phyloP scores from a whole-genome alignment of 192 early-diverging fungal species.

The Coemansia sp. region DNA sequence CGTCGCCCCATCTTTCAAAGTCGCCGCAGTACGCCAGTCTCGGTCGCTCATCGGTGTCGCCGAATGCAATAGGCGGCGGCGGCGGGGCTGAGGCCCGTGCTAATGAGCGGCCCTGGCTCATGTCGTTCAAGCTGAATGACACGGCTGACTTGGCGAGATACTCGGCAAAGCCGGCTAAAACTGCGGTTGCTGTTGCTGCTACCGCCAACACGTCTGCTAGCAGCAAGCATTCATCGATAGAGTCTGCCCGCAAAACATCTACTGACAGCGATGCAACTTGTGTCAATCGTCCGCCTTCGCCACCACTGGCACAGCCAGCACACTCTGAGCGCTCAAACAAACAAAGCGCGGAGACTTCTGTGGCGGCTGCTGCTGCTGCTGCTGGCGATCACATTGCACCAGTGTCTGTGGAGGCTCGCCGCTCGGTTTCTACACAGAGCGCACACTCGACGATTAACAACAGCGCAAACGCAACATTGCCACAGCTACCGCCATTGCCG shows the following conservation, averaged over 20 bases:
- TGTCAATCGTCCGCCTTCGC: constrained; percentile 27
- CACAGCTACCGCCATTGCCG: constrained; percentile 28
- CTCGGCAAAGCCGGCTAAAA: constrained; percentile 6
- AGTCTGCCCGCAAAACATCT: constrained; percentile 32
- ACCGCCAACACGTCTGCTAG: not conserved
- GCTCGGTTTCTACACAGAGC: not conserved
- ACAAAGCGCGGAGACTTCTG: not conserved
- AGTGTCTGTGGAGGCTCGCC: not conserved
- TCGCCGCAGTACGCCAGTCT: constrained; percentile 8
- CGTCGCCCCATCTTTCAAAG: constrained; percentile 2
- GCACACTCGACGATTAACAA: not conserved
- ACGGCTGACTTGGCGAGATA: constrained; percentile 31
- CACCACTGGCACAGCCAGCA: not conserved
- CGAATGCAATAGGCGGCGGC: not conserved
- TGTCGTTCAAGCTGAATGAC: constrained; percentile 44
- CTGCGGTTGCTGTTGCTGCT: not conserved
- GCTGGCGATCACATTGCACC: not conserved
- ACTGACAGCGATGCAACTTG: constrained; percentile 43
- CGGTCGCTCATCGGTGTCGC: not conserved
- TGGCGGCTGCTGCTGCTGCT: not conserved
- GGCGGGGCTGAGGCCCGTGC: constrained; percentile 8
- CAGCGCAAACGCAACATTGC: not conserved
- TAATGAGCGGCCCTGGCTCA: constrained; percentile 39
- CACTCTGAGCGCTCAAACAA: not conserved
- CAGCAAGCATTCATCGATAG: constrained; percentile 20